phyloP scores from a whole-genome alignment of 345 rosid genomes.

The Pugionium dolabratum region DNA sequence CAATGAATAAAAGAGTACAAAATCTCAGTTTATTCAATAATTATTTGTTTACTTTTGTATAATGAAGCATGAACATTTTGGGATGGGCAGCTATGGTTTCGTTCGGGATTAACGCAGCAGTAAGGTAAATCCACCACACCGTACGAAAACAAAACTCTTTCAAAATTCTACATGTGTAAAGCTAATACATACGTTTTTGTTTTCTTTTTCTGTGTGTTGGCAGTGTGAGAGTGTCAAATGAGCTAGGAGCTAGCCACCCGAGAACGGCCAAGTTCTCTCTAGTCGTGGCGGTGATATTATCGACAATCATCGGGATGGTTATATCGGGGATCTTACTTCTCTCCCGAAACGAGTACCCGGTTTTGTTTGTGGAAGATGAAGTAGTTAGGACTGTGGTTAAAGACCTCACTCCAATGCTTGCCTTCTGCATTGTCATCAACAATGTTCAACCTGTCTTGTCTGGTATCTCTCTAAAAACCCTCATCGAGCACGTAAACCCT shows the following conservation, averaged over 20 bases:
- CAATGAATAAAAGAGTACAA: background rate
- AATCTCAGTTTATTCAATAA: background rate
- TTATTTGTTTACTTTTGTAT: conserved; percentile 14
- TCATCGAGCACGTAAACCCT: background rate
- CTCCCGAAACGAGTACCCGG: conserved; percentile 51
- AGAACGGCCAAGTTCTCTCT: conserved; percentile 68
- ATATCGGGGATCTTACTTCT: conserved; percentile 50
- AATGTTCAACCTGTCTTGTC: conserved; percentile 88
- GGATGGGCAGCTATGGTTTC: conserved; percentile 89
- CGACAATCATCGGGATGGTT: conserved; percentile 49
- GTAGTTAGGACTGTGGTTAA: conserved; percentile 53
- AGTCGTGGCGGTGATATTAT: conserved; percentile 59
- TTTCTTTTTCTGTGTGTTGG: background rate
- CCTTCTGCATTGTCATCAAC: conserved; percentile 67
- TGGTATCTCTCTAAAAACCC: conserved; percentile 41
- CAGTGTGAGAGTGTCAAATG: conserved; percentile 89
- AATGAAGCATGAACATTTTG: conserved; percentile 62
- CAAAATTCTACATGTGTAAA: background rate
- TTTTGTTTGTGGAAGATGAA: conserved; percentile 60
- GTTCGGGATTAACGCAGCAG: conserved; percentile 78
- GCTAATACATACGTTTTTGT: background rate
- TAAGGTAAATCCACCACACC: conserved; percentile 49
- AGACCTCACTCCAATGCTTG: conserved; percentile 70
- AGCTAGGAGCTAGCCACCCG: conserved; percentile 83
- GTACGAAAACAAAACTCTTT: too few species aligned